Base-by-base conservation (phyloP, 805 yeast species). In the Saccharomycopsis fodiens region DNA sequence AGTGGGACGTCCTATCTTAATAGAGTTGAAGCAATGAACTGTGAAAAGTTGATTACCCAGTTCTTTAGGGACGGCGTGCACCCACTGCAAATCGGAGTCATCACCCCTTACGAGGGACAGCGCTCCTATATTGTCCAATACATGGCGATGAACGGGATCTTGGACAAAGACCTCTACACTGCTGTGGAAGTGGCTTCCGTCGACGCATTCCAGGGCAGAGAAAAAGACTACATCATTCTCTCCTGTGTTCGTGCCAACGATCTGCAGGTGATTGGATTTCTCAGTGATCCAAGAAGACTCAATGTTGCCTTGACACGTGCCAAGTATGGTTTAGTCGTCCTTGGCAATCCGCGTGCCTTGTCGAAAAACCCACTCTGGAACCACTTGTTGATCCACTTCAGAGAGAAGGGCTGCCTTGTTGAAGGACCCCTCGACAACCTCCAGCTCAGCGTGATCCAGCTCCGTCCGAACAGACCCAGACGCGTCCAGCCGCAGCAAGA, bases 91-190 rank as follows among this genome's bases (percentile, higher is more conserved):
- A 89, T 89, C 58, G 97, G 97, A 60, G 83, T 89, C 34, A 81
- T 89, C 46, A 89, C 97, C 4, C 97, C 97, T 0, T 89, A 89
- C 62, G 95, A 87, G 61, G 97, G 96, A 29, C 97, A 89, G 65
- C 69, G 96, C 51, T 85, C 89, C 0, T 88, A 82, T 59, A 67
- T 89, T 42, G 73, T 78, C 7, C 88, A 82, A 57, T 84, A 84
- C 61, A 78, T 89, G 86, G 74, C 76, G 55, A 62, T 78, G 68
- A 80, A 79, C 55, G 84, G 89, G 25, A 64, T 85, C 0, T 59
- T 82, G 58, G 82, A 79, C 44, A 41, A 37, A 35, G 80, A 79
- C 1, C 62, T 75, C 29, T 86, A 86, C 59, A 61, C 70, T 41
- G 79, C 76, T 43, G 83, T 89, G 39, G 97, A 89, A 64, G 88